Base-by-base conservation (phyloP, 2,329 filamentous ascomycete species). In the Alternaria atra region DNA sequence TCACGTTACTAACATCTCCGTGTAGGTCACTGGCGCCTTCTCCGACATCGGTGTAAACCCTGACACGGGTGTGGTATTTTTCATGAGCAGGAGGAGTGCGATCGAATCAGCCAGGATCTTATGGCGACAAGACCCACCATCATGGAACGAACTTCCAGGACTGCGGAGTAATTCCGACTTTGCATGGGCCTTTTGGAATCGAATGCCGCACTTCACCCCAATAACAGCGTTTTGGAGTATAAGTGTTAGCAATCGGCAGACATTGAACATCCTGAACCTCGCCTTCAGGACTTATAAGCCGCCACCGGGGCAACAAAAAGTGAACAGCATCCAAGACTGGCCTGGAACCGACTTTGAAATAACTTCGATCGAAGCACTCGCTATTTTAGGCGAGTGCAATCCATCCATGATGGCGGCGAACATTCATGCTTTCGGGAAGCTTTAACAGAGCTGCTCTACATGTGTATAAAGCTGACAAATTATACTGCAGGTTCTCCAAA, bases 181-280 rank as follows among this genome's bases (percentile, higher is more conserved):
- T 3, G 52, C 58, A 25, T 60, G 58, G 46, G 57, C 39, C 23
- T 52, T 60, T 17, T 60, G 58, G 58, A 60, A 57, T 34, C 58
- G 58, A 9, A 10, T 25, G 17, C 44, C 35, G 6, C 23, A 56
- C 25, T 2, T 23, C 9, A 37, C 23, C 13, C 12, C 35, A 29
- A n/a, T 56, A 20, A 51, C 13, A 5, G 53, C 32, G 17, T 57
- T 57, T 1, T 56, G 46, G 47, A 30, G 52, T 17, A 9, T 52
- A 6, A 39, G 32, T 35, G 30, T 4, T 29, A 32, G 23, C 12
- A 48, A 4, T 13, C 12, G 6, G 17, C 46, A 48, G 46, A 48
- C 4, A 4, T 5, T 48, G 10, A 20, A n/a, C 0, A 48, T 48
- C 27, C 17, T 48, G 12, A 34, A 34, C 30, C 46, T 48, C 46